Percentiles rank a stretch among this genome's conserved stretches.
Conservation (phyloP, 805 yeast species). For the Lipomyces sp. region DNA sequence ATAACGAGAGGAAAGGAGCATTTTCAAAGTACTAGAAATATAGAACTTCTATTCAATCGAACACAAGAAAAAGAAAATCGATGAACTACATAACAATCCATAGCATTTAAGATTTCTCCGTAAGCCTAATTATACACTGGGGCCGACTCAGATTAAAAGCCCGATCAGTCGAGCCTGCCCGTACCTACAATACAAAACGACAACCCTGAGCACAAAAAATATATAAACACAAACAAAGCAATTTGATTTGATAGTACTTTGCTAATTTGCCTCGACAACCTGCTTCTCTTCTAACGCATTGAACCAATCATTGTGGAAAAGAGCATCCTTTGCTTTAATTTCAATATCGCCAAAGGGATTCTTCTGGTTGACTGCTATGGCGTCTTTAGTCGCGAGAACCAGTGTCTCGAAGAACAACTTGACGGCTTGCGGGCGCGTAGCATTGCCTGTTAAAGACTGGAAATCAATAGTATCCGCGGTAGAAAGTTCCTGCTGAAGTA, state of each 20-base stretch:
- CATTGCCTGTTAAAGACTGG: slow-evolving; percentile 38
- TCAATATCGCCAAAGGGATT: slow-evolving; percentile 63
- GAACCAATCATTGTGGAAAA: slow-evolving; percentile 43
- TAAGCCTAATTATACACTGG: background rate
- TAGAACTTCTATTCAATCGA: too few species aligned
- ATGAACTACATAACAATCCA: too few species aligned
- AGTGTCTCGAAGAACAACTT: slow-evolving; percentile 79
- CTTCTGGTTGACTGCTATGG: slow-evolving; percentile 65
- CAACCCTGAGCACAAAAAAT: background rate
- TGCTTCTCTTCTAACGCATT: background rate
- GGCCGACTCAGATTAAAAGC: background rate
- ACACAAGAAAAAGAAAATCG: too few species aligned
- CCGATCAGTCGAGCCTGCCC: background rate
- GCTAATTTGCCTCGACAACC: background rate
- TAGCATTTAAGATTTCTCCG: too few species aligned
- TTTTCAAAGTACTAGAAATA: too few species aligned
- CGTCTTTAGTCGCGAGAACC: slow-evolving; percentile 78
- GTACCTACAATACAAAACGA: background rate
- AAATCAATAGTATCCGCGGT: slow-evolving; percentile 40
- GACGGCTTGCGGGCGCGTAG: slow-evolving; percentile 62
- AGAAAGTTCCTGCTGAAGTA: slow-evolving; percentile 49
- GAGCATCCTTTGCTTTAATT: slow-evolving; percentile 54
- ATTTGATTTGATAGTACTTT: background rate
- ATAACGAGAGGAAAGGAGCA: too few species aligned
- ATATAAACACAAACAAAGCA: background rate